Conservation (phyloP, 208 protist genomes). For the Spongospora subterranea region DNA sequence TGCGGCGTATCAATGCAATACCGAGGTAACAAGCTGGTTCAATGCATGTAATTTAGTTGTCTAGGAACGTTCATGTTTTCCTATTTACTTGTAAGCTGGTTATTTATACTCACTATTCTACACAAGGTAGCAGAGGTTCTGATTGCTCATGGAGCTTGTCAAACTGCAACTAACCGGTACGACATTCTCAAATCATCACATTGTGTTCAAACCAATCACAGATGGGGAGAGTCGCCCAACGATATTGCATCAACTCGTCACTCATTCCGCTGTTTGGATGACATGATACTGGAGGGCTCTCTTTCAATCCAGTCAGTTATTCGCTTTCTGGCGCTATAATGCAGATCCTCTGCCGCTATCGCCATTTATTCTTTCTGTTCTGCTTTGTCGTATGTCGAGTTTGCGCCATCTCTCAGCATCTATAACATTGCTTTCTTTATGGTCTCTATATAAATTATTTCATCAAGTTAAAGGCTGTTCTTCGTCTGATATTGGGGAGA, state of each 20-base stretch:
- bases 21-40: neutral
- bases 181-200: neutral
- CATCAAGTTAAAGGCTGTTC: too few species aligned
- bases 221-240: constrained; percentile 25
- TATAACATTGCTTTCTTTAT: too few species aligned
- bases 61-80: too few species aligned
- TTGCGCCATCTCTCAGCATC: too few species aligned
- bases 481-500: too few species aligned
- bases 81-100: too few species aligned
- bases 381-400: too few species aligned
- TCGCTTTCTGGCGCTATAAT: neutral
- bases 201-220: neutral
- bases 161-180: constrained; percentile 7
- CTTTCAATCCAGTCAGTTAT: neutral
- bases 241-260: constrained; percentile 35
- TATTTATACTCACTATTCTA: too few species aligned
- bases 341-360: neutral
- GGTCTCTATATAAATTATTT: too few species aligned
- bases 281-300: neutral
- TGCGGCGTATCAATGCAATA: constrained; percentile 53
- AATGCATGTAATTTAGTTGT: neutral
- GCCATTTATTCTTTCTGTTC: too few species aligned
- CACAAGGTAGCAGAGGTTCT: neutral
- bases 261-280: constrained; percentile 20
- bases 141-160: constrained; percentile 29